These are phyloP conservation scores for Lichtheimia corymbifera DNA, from an alignment of 371 early-diverging fungal species.

Conservation along the genomic window DNA sequence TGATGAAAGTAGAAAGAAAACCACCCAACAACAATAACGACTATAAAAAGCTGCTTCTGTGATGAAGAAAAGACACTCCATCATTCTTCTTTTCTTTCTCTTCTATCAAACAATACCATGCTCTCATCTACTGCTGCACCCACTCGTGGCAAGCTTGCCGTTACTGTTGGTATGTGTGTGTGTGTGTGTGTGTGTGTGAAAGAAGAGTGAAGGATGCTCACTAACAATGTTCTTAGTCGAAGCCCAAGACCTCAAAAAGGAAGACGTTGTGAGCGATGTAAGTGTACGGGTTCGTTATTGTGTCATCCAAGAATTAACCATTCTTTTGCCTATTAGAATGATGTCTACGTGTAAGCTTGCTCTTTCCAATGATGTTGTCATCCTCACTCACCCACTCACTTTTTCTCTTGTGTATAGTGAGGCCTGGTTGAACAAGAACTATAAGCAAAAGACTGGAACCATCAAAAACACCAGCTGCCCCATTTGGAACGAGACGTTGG, in stretches of 20 bases:
- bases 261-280: slow-evolving; percentile 18
- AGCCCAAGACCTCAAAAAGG: slow-evolving; percentile 17
- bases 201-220: too few species aligned
- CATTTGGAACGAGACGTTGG: slow-evolving; percentile 21
- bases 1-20: too few species aligned
- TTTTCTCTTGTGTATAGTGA: background rate
- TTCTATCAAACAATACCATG: background rate
- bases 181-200: too few species aligned
- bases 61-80: too few species aligned
- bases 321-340: slow-evolving; percentile 10
- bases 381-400: background rate
- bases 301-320: background rate
- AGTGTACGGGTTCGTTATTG: background rate
- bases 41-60: too few species aligned
- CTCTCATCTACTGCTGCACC: background rate
- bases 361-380: background rate
- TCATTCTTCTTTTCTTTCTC: background rate
- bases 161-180: background rate
- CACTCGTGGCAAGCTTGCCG: background rate
- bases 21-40: too few species aligned
- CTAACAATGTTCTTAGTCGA: slow-evolving; percentile 3
- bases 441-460: slow-evolving; percentile 16
- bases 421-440: slow-evolving; percentile 20
- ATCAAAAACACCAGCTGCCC: slow-evolving; percentile 12
- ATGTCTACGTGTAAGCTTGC: slow-evolving; percentile 12